Conservation (phyloP, 495 filamentous ascomycete genomes). For the Staphylotrichum longicolle region DNA sequence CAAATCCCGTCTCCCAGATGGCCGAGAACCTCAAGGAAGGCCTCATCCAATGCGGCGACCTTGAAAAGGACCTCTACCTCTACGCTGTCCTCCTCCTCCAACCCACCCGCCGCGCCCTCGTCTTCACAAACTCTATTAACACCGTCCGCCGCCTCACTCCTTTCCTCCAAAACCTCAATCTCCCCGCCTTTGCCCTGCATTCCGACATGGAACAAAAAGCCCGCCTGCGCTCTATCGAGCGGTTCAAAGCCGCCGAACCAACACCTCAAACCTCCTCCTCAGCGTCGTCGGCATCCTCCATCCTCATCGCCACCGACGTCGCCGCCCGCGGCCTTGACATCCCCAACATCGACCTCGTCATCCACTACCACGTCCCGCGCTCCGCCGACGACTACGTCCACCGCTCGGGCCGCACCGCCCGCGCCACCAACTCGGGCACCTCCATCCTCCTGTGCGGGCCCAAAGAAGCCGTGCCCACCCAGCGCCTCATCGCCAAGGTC, state of each 20-base stretch:
- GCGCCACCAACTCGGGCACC: slow-evolving; percentile 70
- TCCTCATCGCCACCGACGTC: slow-evolving; percentile 92
- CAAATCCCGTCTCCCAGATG: slow-evolving; percentile 84
- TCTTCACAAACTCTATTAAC: slow-evolving; percentile 95
- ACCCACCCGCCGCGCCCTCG: slow-evolving; percentile 70
- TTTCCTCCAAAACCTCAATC: slow-evolving; percentile 76
- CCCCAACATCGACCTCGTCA: slow-evolving; percentile 74
- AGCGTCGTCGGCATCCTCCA: slow-evolving; percentile 46
- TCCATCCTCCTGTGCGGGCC: slow-evolving; percentile 87
- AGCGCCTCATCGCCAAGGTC: slow-evolving; percentile 82
- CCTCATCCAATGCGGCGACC: slow-evolving; percentile 83
- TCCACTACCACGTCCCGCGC: slow-evolving; percentile 95
- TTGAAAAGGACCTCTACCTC: slow-evolving; percentile 95
- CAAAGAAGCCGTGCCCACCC: slow-evolving; percentile 81
- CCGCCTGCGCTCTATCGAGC: slow-evolving; percentile 87
- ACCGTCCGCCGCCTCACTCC: slow-evolving; percentile 85
- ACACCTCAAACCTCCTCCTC: slow-evolving; percentile 19
- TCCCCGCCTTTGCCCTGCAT: slow-evolving; percentile 77
- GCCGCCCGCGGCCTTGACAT: slow-evolving; percentile 97
- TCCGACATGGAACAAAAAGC: slow-evolving; percentile 96
- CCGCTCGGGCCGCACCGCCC: slow-evolving; percentile 90
- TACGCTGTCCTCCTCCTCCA: slow-evolving; percentile 85
- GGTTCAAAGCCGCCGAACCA: slow-evolving; percentile 63
- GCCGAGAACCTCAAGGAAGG: slow-evolving; percentile 82
- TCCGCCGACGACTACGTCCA: slow-evolving; percentile 93